phyloP scores from a whole-genome alignment of 306 rosid species.

The Quercus mongolica region DNA sequence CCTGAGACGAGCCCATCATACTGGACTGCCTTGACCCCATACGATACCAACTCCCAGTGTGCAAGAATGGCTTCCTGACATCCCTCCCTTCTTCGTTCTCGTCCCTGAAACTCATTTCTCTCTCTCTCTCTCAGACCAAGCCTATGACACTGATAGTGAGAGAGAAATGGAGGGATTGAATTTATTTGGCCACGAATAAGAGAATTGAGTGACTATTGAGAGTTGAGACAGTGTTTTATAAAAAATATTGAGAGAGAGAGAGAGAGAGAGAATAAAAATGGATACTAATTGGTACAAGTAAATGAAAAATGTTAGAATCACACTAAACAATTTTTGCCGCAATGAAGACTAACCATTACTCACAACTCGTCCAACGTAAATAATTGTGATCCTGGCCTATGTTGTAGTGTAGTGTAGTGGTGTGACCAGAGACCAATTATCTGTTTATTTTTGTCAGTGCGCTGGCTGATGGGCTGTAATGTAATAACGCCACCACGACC shows the following conservation, averaged over 20 bases:
- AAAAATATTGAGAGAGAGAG: not conserved
- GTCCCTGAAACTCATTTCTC: constrained; percentile 58
- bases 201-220: not conserved
- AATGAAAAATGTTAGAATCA: too few relatives aligned
- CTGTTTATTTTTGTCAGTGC: not conserved
- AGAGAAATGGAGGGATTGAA: not conserved
- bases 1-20: constrained; percentile 73
- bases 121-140: too few relatives aligned
- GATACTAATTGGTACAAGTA: too few relatives aligned
- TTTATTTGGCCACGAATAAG: not conserved
- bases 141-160: not conserved
- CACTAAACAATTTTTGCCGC: too few relatives aligned
- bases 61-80: constrained; percentile 83
- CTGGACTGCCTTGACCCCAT: constrained; percentile 77
- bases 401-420: too few relatives aligned
- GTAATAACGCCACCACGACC: too few relatives aligned
- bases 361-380: too few relatives aligned
- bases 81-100: constrained; percentile 76
- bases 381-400: too few relatives aligned
- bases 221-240: not conserved
- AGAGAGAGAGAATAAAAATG: not conserved
- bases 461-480: too few relatives aligned
- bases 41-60: constrained; percentile 95
- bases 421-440: not conserved
- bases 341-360: too few relatives aligned